These are phyloP conservation scores for Phytophthora lateralis DNA, from an alignment of 352 stramenopile species.

Conservation along the genomic window DNA sequence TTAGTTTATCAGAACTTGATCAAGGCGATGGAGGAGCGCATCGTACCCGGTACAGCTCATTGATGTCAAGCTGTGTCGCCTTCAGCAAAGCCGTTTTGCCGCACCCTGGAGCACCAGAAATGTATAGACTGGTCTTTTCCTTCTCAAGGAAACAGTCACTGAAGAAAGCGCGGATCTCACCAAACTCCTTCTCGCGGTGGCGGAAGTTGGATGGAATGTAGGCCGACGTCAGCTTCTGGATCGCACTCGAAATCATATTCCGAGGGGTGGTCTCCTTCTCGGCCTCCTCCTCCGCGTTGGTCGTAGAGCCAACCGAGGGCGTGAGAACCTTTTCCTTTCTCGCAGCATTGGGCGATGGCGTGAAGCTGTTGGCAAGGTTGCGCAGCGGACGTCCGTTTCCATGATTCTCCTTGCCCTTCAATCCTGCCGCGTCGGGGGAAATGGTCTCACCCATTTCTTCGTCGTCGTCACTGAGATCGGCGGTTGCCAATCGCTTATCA, in stretches of 20 bases:
- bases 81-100: conserved; percentile 81
- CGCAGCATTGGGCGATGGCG: conserved; percentile 52
- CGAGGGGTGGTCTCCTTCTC: conserved; percentile 13
- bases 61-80: conserved; percentile 52
- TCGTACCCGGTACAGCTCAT: conserved; percentile 56
- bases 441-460: conserved; percentile 44
- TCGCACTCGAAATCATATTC: conserved; percentile 37
- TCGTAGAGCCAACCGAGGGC: neutral
- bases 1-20: conserved; percentile 4
- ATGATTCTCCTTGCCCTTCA: conserved; percentile 39
- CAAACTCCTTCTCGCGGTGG: conserved; percentile 66
- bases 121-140: conserved; percentile 70
- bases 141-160: conserved; percentile 54
- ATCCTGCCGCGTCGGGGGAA: conserved; percentile 40
- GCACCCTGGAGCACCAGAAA: conserved; percentile 78
- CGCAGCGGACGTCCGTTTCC: conserved; percentile 35
- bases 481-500: conserved; percentile 16
- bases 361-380: conserved; percentile 64
- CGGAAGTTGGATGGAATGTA: conserved; percentile 54
- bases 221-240: conserved; percentile 55
- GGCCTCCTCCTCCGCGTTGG: conserved; percentile 11
- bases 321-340: conserved; percentile 24
- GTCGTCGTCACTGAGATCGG: conserved; percentile 27
- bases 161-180: conserved; percentile 63
- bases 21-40: neutral